Conservation (phyloP, 2,329 filamentous ascomycete genomes). For the Xylaria multiplex region DNA sequence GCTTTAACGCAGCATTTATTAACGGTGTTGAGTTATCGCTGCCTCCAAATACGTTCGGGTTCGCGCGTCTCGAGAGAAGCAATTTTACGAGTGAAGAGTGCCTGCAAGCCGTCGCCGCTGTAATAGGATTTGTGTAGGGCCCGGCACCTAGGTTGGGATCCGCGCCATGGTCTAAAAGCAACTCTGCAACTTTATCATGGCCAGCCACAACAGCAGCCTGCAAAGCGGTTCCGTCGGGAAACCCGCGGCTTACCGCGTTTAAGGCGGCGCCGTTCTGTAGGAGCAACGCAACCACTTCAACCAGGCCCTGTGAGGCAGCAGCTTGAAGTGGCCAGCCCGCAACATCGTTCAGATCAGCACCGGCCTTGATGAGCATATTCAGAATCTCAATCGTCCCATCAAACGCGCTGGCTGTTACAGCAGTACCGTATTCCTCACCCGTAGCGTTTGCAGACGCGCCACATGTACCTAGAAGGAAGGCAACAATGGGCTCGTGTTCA, state of each 20-base stretch:
- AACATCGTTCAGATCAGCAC: not conserved
- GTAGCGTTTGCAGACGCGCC: slow-evolving; percentile 7
- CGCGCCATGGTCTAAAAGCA: slow-evolving; percentile 6
- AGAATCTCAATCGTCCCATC: slow-evolving; percentile 4
- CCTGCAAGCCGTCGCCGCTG: slow-evolving; percentile 1
- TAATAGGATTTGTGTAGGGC: slow-evolving; percentile 7
- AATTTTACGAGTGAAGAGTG: slow-evolving; percentile 3
- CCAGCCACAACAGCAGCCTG: slow-evolving; percentile 11
- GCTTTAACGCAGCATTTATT: not conserved
- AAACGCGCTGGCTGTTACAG: slow-evolving; percentile 3
- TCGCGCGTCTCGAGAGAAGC: slow-evolving; percentile 7
- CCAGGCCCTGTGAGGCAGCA: slow-evolving; percentile 1
- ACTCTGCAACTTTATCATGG: not conserved
- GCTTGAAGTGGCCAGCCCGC: slow-evolving; percentile 7
- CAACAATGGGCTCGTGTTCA: slow-evolving; percentile 2
- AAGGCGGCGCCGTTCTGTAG: not conserved
- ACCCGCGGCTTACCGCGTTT: not conserved
- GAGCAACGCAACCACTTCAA: slow-evolving; percentile 1
- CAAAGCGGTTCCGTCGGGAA: not conserved
- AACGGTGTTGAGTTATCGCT: slow-evolving; percentile 8
- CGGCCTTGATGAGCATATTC: not conserved
- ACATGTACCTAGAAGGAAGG: not conserved
- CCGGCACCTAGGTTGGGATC: slow-evolving; percentile 10
- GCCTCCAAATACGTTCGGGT: slow-evolving; percentile 7
- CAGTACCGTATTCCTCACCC: slow-evolving; percentile 7